A percentile compares a stretch with the other conserved stretches of the same genome.
These are phyloP conservation scores for Metarhizium sp. DNA, from an alignment of 2,329 filamentous ascomycete genomes.

Conservation along the genomic window DNA sequence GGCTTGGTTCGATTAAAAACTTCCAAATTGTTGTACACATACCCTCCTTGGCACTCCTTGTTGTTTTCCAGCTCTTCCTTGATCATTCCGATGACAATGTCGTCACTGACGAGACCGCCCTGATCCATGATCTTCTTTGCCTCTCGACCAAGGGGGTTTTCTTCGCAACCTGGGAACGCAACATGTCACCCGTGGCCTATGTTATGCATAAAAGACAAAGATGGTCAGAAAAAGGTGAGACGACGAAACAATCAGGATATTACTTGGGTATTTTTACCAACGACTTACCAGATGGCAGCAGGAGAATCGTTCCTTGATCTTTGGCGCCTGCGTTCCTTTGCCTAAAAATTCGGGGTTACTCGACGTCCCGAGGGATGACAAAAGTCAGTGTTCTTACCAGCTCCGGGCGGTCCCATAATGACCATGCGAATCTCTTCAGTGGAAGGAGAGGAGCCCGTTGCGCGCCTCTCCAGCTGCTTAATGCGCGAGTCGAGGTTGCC, in stretches of 20 bases:
- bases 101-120: constrained; percentile 93
- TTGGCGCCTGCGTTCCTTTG: constrained; percentile 97
- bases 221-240: not conserved
- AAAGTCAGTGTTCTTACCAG: constrained; percentile 53
- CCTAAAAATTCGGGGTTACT: constrained; percentile 41
- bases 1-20: not conserved
- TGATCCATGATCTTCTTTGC: constrained; percentile 99
- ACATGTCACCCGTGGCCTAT: constrained; percentile 96
- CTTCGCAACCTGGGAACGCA: constrained; percentile 94
- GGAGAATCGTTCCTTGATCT: constrained; percentile 96
- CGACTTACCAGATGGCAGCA: constrained; percentile 88
- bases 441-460: constrained; percentile 44
- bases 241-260: not conserved
- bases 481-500: constrained; percentile 78
- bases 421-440: constrained; percentile 82
- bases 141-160: constrained; percentile 92
- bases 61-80: constrained; percentile 93
- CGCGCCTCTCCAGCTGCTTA: constrained; percentile 69
- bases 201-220: constrained; percentile 26
- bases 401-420: constrained; percentile 92
- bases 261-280: constrained; percentile 7
- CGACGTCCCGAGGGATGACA: not conserved
- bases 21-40: constrained; percentile 14
- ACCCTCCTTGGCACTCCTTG: constrained; percentile 94
- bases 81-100: constrained; percentile 99